Evolutionary conservation across 2,329 filamentous ascomycete genomes (phyloP), one percentile per base, ranked within the genome.

Genomic region (Xylaria arbuscula): DNA sequence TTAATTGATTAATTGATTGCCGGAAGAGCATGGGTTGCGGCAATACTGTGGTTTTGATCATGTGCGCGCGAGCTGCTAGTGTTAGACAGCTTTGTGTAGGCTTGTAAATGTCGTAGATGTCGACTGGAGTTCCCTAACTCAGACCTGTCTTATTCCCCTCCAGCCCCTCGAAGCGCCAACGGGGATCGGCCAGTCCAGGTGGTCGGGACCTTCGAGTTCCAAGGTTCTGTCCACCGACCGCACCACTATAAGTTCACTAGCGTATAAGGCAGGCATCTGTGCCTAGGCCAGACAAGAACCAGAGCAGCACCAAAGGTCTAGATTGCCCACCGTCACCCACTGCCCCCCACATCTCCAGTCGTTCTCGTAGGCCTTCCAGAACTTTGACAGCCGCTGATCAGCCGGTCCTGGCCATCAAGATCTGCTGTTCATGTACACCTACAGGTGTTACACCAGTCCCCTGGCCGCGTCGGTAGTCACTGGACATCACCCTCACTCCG

Each of bases 311-410:
- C 24, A 32, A 32, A 32, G 58, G 63, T 69, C 67, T 67, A 69
- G 67, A 67, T 57, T 67, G 48, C 34, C 56, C 40, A 40, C 34
- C 13, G 6, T 28, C 51, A 64, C 64, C 67, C 40, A 40, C 34
- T n/a, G 17, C 38, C 51, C 67, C 64, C 67, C 67, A 69, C 67
- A 69, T 67, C 36, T 28, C 56, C 36, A 17, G 54, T 68, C 17
- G 34, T 51, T 64, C 48, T 56, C 32, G 40, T 40, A 32, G 47
- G 51, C n/a, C 19, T 59, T 67, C 56, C 50, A 64, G 68, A 64
- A 67, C 64, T 19, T 66, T 62, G 56, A 62, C 53, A 62, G 63
- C 64, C 50, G 64, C 65, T 62, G 66, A 68, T 70, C 61, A 70
- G 64, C 64, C 67, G 64, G 64, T 36, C 53, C 59, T 47, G 60